Percentiles rank a stretch among this genome's conserved stretches.
These are phyloP conservation scores for Tylopilus intermedius DNA, from an alignment of 768 basidiomycete genomes.

Conservation along the genomic window DNA sequence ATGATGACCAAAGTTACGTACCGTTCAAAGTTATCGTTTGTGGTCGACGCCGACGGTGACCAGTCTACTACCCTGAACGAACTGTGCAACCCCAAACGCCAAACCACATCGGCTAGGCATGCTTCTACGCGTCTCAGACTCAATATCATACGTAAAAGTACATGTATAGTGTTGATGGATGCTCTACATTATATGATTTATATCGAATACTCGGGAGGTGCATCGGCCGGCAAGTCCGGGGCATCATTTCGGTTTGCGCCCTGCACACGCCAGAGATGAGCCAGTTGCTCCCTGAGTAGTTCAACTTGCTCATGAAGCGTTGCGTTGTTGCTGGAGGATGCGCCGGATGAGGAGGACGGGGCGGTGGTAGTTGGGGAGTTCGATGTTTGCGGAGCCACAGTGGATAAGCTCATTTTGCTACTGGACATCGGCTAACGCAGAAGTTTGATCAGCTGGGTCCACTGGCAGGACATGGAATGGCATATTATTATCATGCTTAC, in stretches of 20 bases:
- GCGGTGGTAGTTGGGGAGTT: background rate
- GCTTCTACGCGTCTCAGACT: no score
- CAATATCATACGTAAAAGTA: no score
- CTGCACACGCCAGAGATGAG: constrained; percentile 2
- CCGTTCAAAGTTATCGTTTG: no score
- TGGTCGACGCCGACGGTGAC: no score
- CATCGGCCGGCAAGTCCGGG: background rate
- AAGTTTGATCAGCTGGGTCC: background rate
- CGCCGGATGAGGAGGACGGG: background rate
- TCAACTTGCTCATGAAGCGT: constrained; percentile 6
- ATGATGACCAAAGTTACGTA: no score
- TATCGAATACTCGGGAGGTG: background rate
- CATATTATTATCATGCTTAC: no score
- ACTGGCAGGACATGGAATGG: no score
- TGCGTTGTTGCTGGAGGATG: background rate
- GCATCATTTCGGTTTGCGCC: background rate
- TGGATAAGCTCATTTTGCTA: background rate
- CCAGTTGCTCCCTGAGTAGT: constrained; percentile 4
- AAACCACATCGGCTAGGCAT: no score
- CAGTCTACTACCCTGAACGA: no score
- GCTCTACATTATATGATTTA: no score
- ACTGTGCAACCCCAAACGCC: no score
- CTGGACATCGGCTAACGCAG: background rate
- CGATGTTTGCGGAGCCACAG: background rate
- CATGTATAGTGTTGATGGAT: no score